A percentile compares a stretch with the other conserved stretches of the same genome.
Conservation (phyloP, 2,329 filamentous ascomycete genomes). For the Septoria petroselini region DNA sequence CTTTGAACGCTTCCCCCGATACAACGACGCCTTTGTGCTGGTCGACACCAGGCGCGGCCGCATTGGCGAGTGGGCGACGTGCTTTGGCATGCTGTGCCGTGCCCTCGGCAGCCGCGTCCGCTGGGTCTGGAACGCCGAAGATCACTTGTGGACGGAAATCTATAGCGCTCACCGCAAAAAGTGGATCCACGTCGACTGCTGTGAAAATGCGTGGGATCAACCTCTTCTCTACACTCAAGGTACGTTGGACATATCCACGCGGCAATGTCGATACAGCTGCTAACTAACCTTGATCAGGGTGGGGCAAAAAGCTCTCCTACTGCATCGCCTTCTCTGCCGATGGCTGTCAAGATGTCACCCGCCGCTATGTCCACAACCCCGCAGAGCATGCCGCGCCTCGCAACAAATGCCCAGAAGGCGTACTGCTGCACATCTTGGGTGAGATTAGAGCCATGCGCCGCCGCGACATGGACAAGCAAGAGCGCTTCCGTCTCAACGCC, state of each 20-base stretch:
- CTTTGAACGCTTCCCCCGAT: slow-evolving; percentile 87
- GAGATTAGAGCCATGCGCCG: slow-evolving; percentile 86
- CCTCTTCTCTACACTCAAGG: slow-evolving; percentile 86
- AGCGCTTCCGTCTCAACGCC: slow-evolving; percentile 75
- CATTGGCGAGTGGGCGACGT: slow-evolving; percentile 95
- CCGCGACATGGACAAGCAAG: slow-evolving; percentile 78
- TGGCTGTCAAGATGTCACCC: slow-evolving; percentile 66
- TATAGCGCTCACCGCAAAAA: slow-evolving; percentile 90
- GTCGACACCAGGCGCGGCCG: slow-evolving; percentile 82
- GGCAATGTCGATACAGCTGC: slow-evolving; percentile 9
- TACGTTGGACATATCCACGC: slow-evolving; percentile 33
- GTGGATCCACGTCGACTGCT: slow-evolving; percentile 96
- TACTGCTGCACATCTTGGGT: slow-evolving; percentile 84
- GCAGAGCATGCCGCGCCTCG: slow-evolving; percentile 69
- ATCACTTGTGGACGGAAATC: slow-evolving; percentile 96
- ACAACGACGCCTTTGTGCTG: slow-evolving; percentile 90
- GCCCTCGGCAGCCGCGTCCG: slow-evolving; percentile 86
- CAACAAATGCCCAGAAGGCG: slow-evolving; percentile 79
- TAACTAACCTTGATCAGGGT: slow-evolving; percentile 52
- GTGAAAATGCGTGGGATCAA: slow-evolving; percentile 93
- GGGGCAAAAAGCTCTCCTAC: slow-evolving; percentile 95
- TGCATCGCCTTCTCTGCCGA: slow-evolving; percentile 96
- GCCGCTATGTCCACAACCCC: slow-evolving; percentile 66
- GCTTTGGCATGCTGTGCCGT: slow-evolving; percentile 96
- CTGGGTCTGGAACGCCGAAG: slow-evolving; percentile 98